A percentile compares a stretch with the other conserved stretches of the same genome.
Evolutionary conservation across 2,329 filamentous ascomycete genomes (phyloP).

Genomic region (Truncatella angustata): DNA sequence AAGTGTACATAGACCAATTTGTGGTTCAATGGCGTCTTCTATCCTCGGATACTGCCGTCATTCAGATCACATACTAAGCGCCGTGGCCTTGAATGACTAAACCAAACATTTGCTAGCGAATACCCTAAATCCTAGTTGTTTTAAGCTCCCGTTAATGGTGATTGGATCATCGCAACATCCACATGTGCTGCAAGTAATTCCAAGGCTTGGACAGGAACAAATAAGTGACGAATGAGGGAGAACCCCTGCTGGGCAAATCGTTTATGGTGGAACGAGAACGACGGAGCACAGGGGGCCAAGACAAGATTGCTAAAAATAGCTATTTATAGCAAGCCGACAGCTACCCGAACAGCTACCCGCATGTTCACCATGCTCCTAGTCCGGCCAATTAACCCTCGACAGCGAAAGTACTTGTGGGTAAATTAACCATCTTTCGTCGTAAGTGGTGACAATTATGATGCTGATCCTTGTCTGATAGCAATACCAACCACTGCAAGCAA

Average conservation of each 20-base stretch:
- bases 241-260: neutral
- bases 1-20: no score
- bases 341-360: slow-evolving; percentile 6
- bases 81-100: neutral
- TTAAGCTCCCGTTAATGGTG: neutral
- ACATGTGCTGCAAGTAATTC: slow-evolving; percentile 6
- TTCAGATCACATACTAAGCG: neutral
- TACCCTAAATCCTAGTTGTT: neutral
- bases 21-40: no score
- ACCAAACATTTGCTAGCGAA: slow-evolving; percentile 1
- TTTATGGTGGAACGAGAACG: no score
- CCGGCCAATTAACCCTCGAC: slow-evolving; percentile 3
- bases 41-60: neutral
- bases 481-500: neutral
- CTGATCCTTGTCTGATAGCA: neutral
- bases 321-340: slow-evolving; percentile 28
- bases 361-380: neutral
- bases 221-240: neutral
- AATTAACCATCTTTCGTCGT: neutral
- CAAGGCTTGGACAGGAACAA: slow-evolving; percentile 1
- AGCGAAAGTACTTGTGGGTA: neutral
- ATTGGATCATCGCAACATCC: slow-evolving; percentile 2
- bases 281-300: neutral
- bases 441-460: neutral
- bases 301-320: slow-evolving; percentile 28